A percentile compares a stretch with the other conserved stretches of the same genome.
Conservation (phyloP, 1,284 basidiomycete species). For the Filobasidium uniguttulatum region DNA sequence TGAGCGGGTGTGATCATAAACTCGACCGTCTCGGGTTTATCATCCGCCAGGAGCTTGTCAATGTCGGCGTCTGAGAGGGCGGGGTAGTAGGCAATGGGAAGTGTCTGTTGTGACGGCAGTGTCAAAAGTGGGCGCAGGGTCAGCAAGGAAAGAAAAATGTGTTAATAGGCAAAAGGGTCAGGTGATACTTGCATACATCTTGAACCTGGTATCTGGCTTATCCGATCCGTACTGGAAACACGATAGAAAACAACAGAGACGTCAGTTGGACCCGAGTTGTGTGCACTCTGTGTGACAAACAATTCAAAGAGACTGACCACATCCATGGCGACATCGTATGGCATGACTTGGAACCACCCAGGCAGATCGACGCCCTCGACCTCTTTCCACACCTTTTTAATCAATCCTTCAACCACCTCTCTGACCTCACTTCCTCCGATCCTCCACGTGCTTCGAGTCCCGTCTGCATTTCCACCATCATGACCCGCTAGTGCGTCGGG, state of each 20-base stretch:
- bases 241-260: conserved; percentile 1
- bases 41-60: conserved; percentile 32
- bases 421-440: conserved; percentile 73
- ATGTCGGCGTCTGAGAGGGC: conserved; percentile 29
- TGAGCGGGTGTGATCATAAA: conserved; percentile 32
- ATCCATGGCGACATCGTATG: conserved; percentile 71
- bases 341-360: conserved; percentile 61
- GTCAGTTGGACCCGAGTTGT: neutral
- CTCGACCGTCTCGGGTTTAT: conserved; percentile 31
- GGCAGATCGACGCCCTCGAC: conserved; percentile 46
- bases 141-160: neutral
- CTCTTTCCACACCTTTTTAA: conserved; percentile 58
- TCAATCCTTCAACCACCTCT: conserved; percentile 55
- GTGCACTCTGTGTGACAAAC: neutral
- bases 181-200: conserved; percentile 52
- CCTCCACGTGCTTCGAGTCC: conserved; percentile 46
- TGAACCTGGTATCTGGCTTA: conserved; percentile 84
- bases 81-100: conserved; percentile 37
- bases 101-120: conserved; percentile 22
- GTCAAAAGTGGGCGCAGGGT: neutral
- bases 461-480: conserved; percentile 23
- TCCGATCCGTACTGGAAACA: conserved; percentile 68
- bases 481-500: no score
- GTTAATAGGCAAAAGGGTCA: neutral
- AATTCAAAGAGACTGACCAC: conserved; percentile 43